Percentiles rank a stretch among this genome's conserved stretches.
phyloP scores from a whole-genome alignment of 345 rosid genomes.

The Syzygium aqueum region DNA sequence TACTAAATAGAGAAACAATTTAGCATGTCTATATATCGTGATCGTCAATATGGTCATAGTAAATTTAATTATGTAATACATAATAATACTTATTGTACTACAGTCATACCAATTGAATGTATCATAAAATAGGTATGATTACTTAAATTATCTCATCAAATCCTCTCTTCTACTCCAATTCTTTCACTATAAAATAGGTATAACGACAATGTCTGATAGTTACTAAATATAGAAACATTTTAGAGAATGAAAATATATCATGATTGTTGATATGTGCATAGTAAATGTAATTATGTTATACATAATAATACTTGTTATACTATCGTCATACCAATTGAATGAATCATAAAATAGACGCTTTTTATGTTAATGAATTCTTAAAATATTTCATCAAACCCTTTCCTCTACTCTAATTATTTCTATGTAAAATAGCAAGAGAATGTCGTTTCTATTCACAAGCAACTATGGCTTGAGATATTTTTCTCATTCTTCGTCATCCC shows the following conservation, averaged over 20 bases:
- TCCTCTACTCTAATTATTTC: background rate
- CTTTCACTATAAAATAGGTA: too few relatives aligned
- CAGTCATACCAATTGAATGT: background rate
- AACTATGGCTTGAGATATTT: background rate
- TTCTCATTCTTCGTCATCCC: background rate
- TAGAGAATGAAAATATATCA: background rate
- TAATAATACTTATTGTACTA: too few relatives aligned
- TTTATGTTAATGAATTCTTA: background rate
- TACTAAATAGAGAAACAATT: background rate
- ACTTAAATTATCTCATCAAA: too few relatives aligned
- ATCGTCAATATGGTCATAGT: too few relatives aligned
- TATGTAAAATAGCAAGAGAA: background rate
- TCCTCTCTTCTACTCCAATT: too few relatives aligned
- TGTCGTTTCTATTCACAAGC: background rate
- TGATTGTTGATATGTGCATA: too few relatives aligned
- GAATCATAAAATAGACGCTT: background rate
- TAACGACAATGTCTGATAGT: background rate
- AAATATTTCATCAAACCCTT: background rate
- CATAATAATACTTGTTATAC: too few relatives aligned
- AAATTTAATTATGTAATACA: too few relatives aligned
- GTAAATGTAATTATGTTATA: too few relatives aligned
- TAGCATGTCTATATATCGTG: background rate
- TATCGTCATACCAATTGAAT: background rate
- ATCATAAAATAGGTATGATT: background rate
- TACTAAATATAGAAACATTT: too few relatives aligned